A percentile compares a stretch with the other conserved stretches of the same genome.
Evolutionary conservation across 139 green algal genomes (phyloP).

Genomic region (Chlamydomonas sphaeroides): DNA sequence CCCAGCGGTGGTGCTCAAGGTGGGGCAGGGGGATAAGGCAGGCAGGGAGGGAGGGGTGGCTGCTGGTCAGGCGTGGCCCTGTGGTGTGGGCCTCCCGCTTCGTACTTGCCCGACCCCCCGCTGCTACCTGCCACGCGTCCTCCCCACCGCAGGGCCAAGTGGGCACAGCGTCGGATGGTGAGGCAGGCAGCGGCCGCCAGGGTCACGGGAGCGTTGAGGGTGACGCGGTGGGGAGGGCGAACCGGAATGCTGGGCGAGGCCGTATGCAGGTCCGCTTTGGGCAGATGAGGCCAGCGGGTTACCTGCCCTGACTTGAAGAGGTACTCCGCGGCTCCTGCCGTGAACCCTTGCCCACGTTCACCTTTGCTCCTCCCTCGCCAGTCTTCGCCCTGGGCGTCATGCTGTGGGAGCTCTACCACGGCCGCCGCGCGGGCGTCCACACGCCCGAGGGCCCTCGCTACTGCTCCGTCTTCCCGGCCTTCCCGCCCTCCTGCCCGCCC

Average conservation of each 20-base stretch:
- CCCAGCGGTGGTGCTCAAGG: constrained; percentile 27
- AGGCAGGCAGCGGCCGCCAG: neutral
- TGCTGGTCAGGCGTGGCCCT: neutral
- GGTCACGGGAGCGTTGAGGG: no score
- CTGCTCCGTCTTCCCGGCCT: constrained; percentile 26
- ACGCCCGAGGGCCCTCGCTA: constrained; percentile 9
- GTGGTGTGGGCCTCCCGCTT: neutral
- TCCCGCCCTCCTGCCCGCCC: constrained; percentile 9
- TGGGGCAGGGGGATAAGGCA: neutral
- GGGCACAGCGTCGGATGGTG: neutral
- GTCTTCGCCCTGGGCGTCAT: constrained; percentile 38
- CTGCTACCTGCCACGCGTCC: neutral
- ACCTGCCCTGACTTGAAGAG: neutral
- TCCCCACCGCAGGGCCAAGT: neutral
- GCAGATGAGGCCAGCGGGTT: neutral
- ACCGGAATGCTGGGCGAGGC: no score
- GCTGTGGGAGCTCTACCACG: constrained; percentile 48
- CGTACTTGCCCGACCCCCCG: neutral
- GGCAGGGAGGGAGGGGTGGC: no score
- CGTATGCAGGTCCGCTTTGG: neutral
- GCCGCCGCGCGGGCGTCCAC: neutral
- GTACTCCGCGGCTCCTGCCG: no score
- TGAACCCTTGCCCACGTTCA: neutral
- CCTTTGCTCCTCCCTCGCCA: neutral
- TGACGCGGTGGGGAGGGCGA: no score